These are phyloP conservation scores for Melanopsichium pennsylvanicum DNA, from an alignment of 1,284 basidiomycete genomes.

Conservation along the genomic window DNA sequence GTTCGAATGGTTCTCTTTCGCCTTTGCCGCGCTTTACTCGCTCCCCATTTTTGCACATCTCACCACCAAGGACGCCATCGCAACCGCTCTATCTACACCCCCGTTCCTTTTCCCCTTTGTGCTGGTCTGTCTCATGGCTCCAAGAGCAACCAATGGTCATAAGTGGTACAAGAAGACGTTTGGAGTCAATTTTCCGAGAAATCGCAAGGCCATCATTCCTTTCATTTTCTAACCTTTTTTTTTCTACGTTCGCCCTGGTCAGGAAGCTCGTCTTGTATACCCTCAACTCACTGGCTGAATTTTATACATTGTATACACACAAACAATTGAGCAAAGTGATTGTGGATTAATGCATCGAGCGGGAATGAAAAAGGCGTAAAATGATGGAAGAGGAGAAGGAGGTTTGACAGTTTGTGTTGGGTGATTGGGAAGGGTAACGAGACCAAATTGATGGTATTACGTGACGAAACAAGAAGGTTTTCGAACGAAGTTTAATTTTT, in stretches of 20 bases:
- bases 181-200: constrained; percentile 72
- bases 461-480: no score
- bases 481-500: no score
- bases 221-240: constrained; percentile 69
- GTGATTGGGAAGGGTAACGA: no score
- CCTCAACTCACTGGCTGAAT: no score
- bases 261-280: no score
- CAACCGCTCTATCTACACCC: constrained; percentile 47
- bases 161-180: constrained; percentile 80
- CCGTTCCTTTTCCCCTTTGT: constrained; percentile 72
- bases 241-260: not conserved
- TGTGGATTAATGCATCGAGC: no score
- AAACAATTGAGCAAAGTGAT: no score
- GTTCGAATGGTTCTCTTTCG: constrained; percentile 63
- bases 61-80: constrained; percentile 17
- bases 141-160: constrained; percentile 80
- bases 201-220: constrained; percentile 75
- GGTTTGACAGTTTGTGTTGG: no score
- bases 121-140: constrained; percentile 78
- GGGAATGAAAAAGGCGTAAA: no score
- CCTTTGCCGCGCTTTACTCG: constrained; percentile 52
- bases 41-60: constrained; percentile 43
- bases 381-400: no score
- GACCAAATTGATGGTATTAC: no score
- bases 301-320: no score